Evolutionary conservation across 257 asterid species (phyloP).

Genomic region (Hygrophila difformis): DNA sequence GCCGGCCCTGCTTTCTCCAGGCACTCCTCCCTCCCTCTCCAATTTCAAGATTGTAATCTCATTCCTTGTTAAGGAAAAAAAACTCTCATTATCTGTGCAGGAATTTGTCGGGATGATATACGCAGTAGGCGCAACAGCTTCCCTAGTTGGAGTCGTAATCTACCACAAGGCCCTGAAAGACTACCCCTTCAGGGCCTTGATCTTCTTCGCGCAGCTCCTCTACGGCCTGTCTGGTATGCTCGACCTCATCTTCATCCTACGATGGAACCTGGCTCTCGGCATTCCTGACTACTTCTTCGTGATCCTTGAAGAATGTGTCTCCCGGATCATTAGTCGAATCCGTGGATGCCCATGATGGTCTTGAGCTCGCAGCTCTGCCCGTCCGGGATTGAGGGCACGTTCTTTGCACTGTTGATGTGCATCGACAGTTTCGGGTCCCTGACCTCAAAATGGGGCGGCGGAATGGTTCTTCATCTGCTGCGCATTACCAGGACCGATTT

Average conservation of each 20-base stretch:
- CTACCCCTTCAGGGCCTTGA: conserved; percentile 41
- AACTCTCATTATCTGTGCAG: conserved; percentile 32
- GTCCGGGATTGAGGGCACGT: conserved; percentile 81
- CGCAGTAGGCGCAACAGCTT: conserved; percentile 64
- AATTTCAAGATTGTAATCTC: too few relatives aligned
- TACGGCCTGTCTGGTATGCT: conserved; percentile 47
- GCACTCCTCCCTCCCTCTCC: too few relatives aligned
- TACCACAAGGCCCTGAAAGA: conserved; percentile 58
- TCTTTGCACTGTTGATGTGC: conserved; percentile 85
- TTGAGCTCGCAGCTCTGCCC: conserved; percentile 83
- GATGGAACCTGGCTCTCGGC: conserved; percentile 65
- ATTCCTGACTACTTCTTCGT: conserved; percentile 58
- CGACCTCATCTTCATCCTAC: conserved; percentile 46
- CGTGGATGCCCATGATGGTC: conserved; percentile 97
- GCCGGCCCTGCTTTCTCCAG: conserved; percentile 75
- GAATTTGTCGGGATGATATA: conserved; percentile 63
- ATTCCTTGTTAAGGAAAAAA: too few relatives aligned
- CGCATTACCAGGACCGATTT: conserved; percentile 58
- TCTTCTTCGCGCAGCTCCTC: conserved; percentile 47
- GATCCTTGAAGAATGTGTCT: conserved; percentile 67
- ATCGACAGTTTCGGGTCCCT: conserved; percentile 76
- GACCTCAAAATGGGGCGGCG: conserved; percentile 83
- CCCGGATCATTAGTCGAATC: conserved; percentile 69
- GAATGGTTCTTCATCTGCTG: conserved; percentile 56
- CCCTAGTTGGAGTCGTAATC: conserved; percentile 59